phyloP scores from a whole-genome alignment of 768 basidiomycete genomes.

The Austroboletus festivus region DNA sequence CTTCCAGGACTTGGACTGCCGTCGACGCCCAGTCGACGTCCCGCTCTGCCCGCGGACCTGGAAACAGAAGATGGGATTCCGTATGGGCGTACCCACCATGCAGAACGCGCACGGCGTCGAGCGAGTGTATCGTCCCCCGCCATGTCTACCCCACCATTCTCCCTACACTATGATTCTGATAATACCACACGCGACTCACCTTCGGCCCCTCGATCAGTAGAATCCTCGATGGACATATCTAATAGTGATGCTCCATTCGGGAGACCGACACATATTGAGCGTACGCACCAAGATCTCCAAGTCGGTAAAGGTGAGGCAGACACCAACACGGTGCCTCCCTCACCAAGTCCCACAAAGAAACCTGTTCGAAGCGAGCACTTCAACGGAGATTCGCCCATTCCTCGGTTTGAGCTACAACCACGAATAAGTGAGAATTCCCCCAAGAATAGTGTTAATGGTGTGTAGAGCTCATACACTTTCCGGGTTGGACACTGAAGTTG shows the following conservation, averaged over 20 bases:
- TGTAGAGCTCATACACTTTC: constrained; percentile 3
- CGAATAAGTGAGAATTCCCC: constrained; percentile 22
- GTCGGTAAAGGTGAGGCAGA: constrained; percentile 37
- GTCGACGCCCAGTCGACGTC: constrained; percentile 36
- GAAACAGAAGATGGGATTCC: constrained; percentile 65
- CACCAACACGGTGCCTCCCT: constrained; percentile 45
- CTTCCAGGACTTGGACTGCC: constrained; percentile 25
- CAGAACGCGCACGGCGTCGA: constrained; percentile 44
- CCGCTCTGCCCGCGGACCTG: constrained; percentile 45
- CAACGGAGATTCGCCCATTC: constrained; percentile 33
- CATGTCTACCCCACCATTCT: constrained; percentile 37
- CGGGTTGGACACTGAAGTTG: background rate
- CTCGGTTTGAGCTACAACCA: constrained; percentile 29
- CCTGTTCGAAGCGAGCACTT: constrained; percentile 13
- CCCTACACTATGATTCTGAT: constrained; percentile 21
- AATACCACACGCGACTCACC: constrained; percentile 10
- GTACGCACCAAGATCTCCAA: constrained; percentile 25
- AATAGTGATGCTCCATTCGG: constrained; percentile 29
- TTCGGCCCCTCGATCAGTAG: constrained; percentile 20
- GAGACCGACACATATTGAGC: constrained; percentile 40
- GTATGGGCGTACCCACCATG: constrained; percentile 61
- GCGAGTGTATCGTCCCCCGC: constrained; percentile 32
- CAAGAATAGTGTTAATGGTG: constrained; percentile 14
- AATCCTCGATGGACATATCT: constrained; percentile 25
- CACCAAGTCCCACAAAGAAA: constrained; percentile 44